phyloP scores from a whole-genome alignment of 2,329 filamentous ascomycete species.

The Acephala macrosclerotiorum region DNA sequence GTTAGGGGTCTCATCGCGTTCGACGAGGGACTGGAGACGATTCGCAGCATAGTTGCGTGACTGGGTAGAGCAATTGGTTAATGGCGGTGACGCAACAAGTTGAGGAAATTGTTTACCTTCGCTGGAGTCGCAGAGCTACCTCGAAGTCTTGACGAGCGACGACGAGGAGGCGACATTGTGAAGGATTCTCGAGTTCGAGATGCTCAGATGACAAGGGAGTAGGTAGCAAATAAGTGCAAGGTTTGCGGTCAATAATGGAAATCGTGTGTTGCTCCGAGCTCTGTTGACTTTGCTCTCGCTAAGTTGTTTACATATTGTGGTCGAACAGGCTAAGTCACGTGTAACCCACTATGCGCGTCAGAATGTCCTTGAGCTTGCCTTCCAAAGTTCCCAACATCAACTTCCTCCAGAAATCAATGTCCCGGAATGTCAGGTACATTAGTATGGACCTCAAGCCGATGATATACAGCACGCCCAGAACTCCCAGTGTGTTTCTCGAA shows the following conservation, averaged over 20 bases:
- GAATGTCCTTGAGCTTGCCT: no score
- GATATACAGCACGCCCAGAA: no score
- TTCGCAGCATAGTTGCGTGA: constrained; percentile 29
- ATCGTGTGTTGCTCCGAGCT: background rate
- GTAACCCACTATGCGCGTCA: no score
- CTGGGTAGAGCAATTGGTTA: constrained; percentile 23
- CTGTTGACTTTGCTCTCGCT: no score
- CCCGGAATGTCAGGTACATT: no score
- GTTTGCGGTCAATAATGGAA: constrained; percentile 7
- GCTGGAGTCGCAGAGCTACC: constrained; percentile 39
- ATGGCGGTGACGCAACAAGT: constrained; percentile 3
- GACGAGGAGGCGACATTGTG: constrained; percentile 40
- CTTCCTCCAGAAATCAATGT: no score
- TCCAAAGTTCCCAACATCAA: no score
- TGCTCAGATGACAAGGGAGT: background rate
- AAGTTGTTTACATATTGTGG: no score
- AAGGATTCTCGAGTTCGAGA: constrained; percentile 13
- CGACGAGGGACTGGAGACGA: constrained; percentile 40
- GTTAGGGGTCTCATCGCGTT: constrained; percentile 41
- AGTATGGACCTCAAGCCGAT: no score
- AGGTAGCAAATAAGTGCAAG: constrained; percentile 17
- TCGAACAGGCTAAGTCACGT: background rate
- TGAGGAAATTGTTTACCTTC: constrained; percentile 35
- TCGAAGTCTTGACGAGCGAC: constrained; percentile 44
- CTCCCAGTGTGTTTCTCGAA: no score